A percentile compares a stretch with the other conserved stretches of the same genome.
Conservation (phyloP, 139 green algal species). For the Ostreobium quekettii region DNA sequence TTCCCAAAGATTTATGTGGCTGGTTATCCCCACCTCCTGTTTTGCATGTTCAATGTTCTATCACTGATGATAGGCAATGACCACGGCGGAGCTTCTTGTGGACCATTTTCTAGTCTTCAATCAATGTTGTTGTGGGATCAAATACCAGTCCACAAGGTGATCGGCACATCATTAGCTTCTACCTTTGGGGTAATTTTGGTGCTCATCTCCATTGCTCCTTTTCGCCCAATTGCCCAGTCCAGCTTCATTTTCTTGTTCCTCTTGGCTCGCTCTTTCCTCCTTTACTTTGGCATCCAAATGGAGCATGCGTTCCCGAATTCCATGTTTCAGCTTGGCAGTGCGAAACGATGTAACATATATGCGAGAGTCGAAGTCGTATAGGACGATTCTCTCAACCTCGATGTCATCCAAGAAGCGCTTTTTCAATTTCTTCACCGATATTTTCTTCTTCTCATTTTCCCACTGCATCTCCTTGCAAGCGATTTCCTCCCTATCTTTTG, state of each 20-base stretch:
- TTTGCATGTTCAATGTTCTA: too few relatives aligned
- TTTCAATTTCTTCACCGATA: conserved; percentile 52
- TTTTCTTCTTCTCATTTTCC: conserved; percentile 48
- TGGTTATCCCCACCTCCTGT: too few relatives aligned
- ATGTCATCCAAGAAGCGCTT: conserved; percentile 49
- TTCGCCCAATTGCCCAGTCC: neutral
- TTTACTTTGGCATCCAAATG: neutral
- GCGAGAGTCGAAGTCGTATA: conserved; percentile 34
- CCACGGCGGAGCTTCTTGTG: too few relatives aligned
- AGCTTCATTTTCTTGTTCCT: neutral
- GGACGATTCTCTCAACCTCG: conserved; percentile 50
- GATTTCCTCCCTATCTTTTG: conserved; percentile 22
- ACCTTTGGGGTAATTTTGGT: too few relatives aligned
- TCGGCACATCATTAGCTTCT: too few relatives aligned
- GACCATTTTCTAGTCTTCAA: too few relatives aligned
- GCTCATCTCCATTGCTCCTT: too few relatives aligned
- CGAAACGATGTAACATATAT: conserved; percentile 40
- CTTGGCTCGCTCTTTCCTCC: neutral
- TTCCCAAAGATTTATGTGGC: too few relatives aligned
- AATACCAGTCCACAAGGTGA: too few relatives aligned
- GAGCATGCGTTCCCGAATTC: conserved; percentile 15
- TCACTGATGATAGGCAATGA: too few relatives aligned
- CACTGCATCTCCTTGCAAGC: conserved; percentile 49
- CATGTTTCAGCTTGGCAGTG: conserved; percentile 27
- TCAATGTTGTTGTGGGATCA: too few relatives aligned